Evolutionary conservation across 495 filamentous ascomycete species (phyloP), one percentile per base, ranked within the genome.

Genomic region (Penicillium manginii): DNA sequence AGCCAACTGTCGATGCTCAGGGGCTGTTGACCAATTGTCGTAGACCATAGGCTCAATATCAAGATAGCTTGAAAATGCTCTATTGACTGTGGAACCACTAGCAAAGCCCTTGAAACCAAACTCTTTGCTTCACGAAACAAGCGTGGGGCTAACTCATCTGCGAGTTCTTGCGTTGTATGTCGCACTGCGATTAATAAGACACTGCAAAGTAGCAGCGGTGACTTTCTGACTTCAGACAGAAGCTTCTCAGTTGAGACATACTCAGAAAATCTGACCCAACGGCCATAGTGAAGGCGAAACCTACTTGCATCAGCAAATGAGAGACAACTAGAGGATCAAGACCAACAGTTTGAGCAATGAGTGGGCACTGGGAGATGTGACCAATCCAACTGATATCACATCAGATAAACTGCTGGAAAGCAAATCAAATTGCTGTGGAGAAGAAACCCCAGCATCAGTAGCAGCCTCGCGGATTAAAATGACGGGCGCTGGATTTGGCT

Each of bases 1-100:
- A 52, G 50, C 50, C 50, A 52, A 32, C 50, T 52, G 15, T 52
- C 50, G 10, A 52, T 39, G 33, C 50, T 52, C n/a, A 52, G 18
- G 11, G 50, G 50, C 10, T 19, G 14, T 40, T 52, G 50, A 15
- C 50, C 50, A 21, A 52, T 52, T n/a, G 50, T 52, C 10, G 50
- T 52, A 52, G 50, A 52, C 50, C 50, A 52, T 21, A 52, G 32
- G 23, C 50, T 52, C 17, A 52, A 23, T 7, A 52, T 52, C 4
- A 52, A 32, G 11, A 32, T 52, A 4, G 50, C 50, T 9, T 52
- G 50, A 23, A 52, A 52, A 40, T 52, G 21, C 22, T 52, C 33
- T 14, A 52, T 52, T 4, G 33, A 22, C 10, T 39, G 50, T 26
- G 50, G 50, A 52, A 40, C 21, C 3, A 33, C 32, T 10, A 52